phyloP scores from a whole-genome alignment of 2,329 filamentous ascomycete species.

The Fusarium sterilihyphosum region DNA sequence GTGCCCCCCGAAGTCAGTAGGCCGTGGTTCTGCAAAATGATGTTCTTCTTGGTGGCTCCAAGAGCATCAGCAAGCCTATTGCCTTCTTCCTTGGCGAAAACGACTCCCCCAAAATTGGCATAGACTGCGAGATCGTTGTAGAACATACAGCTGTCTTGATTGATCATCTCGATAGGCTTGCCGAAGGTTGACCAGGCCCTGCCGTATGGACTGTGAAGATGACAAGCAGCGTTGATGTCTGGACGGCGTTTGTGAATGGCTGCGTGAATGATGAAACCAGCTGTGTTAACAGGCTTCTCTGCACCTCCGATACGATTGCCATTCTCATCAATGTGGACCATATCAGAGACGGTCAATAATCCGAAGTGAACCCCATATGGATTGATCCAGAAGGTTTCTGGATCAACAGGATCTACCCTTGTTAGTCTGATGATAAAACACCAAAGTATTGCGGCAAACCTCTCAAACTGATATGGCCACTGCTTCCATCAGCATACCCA shows the following conservation, averaged over 20 bases:
- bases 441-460: background rate
- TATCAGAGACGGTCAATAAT: conserved; percentile 70
- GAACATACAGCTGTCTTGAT: conserved; percentile 72
- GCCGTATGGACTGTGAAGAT: conserved; percentile 70
- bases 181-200: conserved; percentile 74
- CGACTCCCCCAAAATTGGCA: conserved; percentile 59
- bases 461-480: conserved; percentile 57
- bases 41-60: conserved; percentile 64
- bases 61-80: conserved; percentile 68
- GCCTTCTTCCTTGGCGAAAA: conserved; percentile 70
- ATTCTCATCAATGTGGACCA: conserved; percentile 69
- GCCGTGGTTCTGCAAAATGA: conserved; percentile 76
- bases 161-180: conserved; percentile 72
- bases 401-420: conserved; percentile 45
- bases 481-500: conserved; percentile 57
- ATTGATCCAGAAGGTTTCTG: conserved; percentile 59
- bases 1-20: conserved; percentile 73
- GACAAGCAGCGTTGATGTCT: conserved; percentile 72
- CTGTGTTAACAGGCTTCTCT: conserved; percentile 71
- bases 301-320: conserved; percentile 69
- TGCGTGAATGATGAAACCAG: conserved; percentile 75
- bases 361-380: conserved; percentile 73
- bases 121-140: conserved; percentile 72
- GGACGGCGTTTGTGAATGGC: conserved; percentile 71
- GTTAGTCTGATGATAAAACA: background rate